These are phyloP conservation scores for Xylaria sp. DNA, from an alignment of 2,329 filamentous ascomycete genomes.

Conservation along the genomic window DNA sequence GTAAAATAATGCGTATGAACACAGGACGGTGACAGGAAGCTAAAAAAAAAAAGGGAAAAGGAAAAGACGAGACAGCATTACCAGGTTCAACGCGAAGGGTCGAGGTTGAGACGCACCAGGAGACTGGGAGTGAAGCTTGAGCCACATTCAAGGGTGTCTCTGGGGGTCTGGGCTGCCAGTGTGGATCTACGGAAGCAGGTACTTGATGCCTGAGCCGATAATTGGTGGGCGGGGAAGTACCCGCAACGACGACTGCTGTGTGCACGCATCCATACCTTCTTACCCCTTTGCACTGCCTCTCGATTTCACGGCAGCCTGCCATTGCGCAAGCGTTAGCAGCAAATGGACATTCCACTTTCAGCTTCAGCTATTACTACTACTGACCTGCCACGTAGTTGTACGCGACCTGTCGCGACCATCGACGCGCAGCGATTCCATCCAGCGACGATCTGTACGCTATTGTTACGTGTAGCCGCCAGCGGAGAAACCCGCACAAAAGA, in stretches of 20 bases:
- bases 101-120: conserved; percentile 15
- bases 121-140: conserved; percentile 16
- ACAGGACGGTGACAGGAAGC: background rate
- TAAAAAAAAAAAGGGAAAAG: conserved; percentile 5
- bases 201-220: background rate
- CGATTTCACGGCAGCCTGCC: conserved; percentile 11
- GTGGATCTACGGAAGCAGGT: background rate
- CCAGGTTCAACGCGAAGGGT: conserved; percentile 11
- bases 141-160: conserved; percentile 19
- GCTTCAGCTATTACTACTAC: conserved; percentile 7
- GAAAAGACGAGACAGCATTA: conserved; percentile 13
- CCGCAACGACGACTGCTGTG: background rate
- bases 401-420: background rate
- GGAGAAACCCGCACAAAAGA: too few species aligned
- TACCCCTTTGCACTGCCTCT: conserved; percentile 16
- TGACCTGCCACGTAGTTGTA: conserved; percentile 13
- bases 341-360: conserved; percentile 13
- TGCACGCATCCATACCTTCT: too few species aligned
- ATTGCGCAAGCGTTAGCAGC: conserved; percentile 15
- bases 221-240: background rate
- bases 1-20: background rate
- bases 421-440: too few species aligned
- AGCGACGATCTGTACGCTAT: conserved; percentile 6
- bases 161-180: conserved; percentile 11
- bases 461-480: too few species aligned